A percentile compares a stretch with the other conserved stretches of the same genome.
Conservation (phyloP, 495 filamentous ascomycete species). For the Aspergillus ostianus region DNA sequence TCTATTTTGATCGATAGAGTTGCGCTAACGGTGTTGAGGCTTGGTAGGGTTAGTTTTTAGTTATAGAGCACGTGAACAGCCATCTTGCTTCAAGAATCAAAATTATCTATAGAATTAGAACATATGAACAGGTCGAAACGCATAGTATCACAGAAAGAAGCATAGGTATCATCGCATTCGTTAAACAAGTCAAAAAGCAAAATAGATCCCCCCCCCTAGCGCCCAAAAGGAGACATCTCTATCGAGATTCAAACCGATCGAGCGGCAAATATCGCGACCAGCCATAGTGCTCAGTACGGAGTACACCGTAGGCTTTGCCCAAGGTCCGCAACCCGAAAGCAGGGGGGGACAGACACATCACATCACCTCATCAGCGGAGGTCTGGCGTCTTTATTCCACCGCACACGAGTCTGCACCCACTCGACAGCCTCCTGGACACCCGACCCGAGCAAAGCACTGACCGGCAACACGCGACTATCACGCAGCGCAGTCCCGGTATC, state of each 20-base stretch:
- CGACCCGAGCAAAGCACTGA: conserved; percentile 85
- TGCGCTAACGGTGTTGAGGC: neutral
- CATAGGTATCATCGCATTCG: neutral
- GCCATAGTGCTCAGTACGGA: too few relatives aligned
- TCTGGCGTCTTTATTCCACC: conserved; percentile 91
- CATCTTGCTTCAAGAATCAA: neutral
- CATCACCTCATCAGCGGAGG: conserved; percentile 87
- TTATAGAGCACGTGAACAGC: neutral
- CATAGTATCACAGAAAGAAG: neutral
- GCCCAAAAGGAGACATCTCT: neutral
- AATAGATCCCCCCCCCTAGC: neutral
- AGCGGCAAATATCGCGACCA: too few relatives aligned
- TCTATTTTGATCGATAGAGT: neutral
- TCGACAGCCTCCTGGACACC: conserved; percentile 94
- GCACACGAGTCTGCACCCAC: conserved; percentile 86
- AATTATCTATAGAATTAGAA: neutral
- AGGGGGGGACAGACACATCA: too few relatives aligned
- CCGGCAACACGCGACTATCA: conserved; percentile 87
- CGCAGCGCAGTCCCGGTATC: conserved; percentile 80
- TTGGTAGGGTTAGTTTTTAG: neutral
- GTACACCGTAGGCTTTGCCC: too few relatives aligned
- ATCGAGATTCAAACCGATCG: neutral
- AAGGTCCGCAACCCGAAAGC: too few relatives aligned
- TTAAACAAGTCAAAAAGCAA: neutral
- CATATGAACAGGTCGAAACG: neutral